Percentiles rank a stretch among this genome's conserved stretches.
phyloP scores from a whole-genome alignment of 495 filamentous ascomycete species.

The Aspergillus diversus region DNA sequence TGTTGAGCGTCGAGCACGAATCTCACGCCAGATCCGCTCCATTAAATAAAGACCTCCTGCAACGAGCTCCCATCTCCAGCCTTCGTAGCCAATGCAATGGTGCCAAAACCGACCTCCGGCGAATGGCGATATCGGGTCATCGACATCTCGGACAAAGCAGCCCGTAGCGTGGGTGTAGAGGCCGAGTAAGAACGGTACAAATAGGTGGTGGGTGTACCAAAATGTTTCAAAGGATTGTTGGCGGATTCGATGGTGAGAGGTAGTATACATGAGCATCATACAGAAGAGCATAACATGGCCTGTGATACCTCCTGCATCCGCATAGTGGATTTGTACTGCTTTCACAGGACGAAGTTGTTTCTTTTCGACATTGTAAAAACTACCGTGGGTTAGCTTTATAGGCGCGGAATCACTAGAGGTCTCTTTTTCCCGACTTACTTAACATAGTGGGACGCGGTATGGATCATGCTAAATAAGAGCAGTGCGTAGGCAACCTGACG shows the following conservation, averaged over 20 bases:
- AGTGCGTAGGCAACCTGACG: constrained; percentile 90
- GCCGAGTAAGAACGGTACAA: constrained; percentile 90
- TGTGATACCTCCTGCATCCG: constrained; percentile 86
- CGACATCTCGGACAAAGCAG: constrained; percentile 88
- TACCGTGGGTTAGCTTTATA: constrained; percentile 42
- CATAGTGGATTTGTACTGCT: constrained; percentile 93
- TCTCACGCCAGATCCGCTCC: constrained; percentile 91
- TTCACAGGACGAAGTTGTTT: constrained; percentile 77
- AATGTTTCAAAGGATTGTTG: constrained; percentile 98
- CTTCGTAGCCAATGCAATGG: constrained; percentile 93
- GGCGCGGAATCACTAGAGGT: neutral
- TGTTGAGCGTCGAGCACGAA: constrained; percentile 77
- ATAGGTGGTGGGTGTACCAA: constrained; percentile 98
- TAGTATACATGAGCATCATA: constrained; percentile 99
- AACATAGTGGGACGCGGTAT: constrained; percentile 85
- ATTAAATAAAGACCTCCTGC: constrained; percentile 83
- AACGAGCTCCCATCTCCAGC: constrained; percentile 95
- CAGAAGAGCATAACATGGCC: constrained; percentile 98
- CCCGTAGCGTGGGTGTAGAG: constrained; percentile 95
- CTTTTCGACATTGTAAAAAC: constrained; percentile 95
- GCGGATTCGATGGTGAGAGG: constrained; percentile 88
- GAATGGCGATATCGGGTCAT: constrained; percentile 77
- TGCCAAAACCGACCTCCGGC: constrained; percentile 80
- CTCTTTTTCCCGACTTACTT: constrained; percentile 66
- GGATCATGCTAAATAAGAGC: constrained; percentile 79